Evolutionary conservation across 2,329 filamentous ascomycete genomes (phyloP), one percentile per base, ranked within the genome.

Genomic region (Cephalotrichum gorgonifer): DNA sequence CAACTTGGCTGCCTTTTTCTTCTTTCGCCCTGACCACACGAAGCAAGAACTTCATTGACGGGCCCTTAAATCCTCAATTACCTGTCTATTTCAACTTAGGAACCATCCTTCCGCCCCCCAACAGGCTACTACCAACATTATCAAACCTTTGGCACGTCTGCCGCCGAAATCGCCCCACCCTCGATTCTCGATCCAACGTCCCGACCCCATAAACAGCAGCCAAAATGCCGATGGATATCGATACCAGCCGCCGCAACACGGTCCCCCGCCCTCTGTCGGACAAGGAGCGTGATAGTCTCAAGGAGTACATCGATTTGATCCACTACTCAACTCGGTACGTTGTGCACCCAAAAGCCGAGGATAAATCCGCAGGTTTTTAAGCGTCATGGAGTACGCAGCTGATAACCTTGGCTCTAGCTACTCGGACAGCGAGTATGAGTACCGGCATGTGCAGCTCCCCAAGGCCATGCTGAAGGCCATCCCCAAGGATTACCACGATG

Each of bases 401-500:
- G 49, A 51, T 46, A 26, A 14, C 48, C 17, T 54, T 17, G 55
- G 14, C 42, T 46, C 30, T 64, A 97, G 93, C 66, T 98, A 98
- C 66, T 90, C 85, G 26, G 93, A 98, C 62, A 83, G 80, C 68
- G 81, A 93, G 67, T 95, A 83, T 68, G 93, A 98, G 70, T 98
- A 98, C 71, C 87, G 93, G 55, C 93, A 98, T 68, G 93, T 98
- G 51, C 90, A 96, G 68, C 81, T 98, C 27, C 93, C 93, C 41
- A 98, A 98, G 71, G 84, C 88, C 58, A 98, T 98, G 93, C 82
- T 98, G 55, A 97, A 97, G 70, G 86, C 81, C 38, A 97, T 98
- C 57, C 93, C 93, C 20, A 85, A 90, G 64, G 91, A 96, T 55
- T 95, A 95, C 68, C 91, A 95, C 62, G 90, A 96, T 66, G 77